A percentile compares a stretch with the other conserved stretches of the same genome.
Conservation (phyloP, 2,329 filamentous ascomycete genomes). For the Fusarium aywerte region DNA sequence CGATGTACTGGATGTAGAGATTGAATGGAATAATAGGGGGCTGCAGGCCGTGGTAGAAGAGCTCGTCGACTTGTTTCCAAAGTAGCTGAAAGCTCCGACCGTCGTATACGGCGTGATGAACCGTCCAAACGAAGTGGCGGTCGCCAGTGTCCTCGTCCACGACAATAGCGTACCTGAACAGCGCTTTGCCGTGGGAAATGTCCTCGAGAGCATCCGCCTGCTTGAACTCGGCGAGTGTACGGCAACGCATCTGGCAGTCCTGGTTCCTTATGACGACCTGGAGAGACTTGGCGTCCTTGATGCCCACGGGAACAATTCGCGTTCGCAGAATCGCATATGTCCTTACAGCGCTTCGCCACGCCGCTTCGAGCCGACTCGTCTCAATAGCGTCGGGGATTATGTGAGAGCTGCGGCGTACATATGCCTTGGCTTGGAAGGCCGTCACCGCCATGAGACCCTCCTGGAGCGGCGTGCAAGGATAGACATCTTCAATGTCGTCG, state of each 20-base stretch:
- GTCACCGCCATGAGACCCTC: slow-evolving; percentile 14
- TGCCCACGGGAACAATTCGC: slow-evolving; percentile 10
- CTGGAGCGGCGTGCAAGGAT: slow-evolving; percentile 10
- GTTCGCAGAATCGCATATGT: slow-evolving; percentile 12
- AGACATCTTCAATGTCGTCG: slow-evolving; percentile 5
- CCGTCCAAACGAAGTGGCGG: slow-evolving; percentile 10
- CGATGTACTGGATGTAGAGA: slow-evolving; percentile 8
- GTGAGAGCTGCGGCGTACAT: slow-evolving; percentile 9
- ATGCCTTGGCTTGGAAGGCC: slow-evolving; percentile 13
- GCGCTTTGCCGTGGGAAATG: slow-evolving; percentile 8
- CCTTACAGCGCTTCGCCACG: slow-evolving; percentile 11
- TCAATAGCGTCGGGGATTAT: slow-evolving; percentile 7
- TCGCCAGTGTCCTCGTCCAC: slow-evolving; percentile 10
- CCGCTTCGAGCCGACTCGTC: slow-evolving; percentile 7
- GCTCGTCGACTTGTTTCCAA: slow-evolving; percentile 9
- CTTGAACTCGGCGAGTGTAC: slow-evolving; percentile 9
- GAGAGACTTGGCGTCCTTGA: slow-evolving; percentile 12
- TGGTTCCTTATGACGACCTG: slow-evolving; percentile 12
- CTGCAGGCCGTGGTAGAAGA: slow-evolving; percentile 11
- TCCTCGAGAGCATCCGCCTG: slow-evolving; percentile 10
- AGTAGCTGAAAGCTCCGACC: slow-evolving; percentile 11
- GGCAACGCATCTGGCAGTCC: slow-evolving; percentile 6
- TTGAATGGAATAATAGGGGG: slow-evolving; percentile 13
- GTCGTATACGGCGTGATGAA: slow-evolving; percentile 14
- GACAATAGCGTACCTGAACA: slow-evolving; percentile 12